Evolutionary conservation across 2,329 filamentous ascomycete species (phyloP).

Genomic region (Bipolaris victoriae): DNA sequence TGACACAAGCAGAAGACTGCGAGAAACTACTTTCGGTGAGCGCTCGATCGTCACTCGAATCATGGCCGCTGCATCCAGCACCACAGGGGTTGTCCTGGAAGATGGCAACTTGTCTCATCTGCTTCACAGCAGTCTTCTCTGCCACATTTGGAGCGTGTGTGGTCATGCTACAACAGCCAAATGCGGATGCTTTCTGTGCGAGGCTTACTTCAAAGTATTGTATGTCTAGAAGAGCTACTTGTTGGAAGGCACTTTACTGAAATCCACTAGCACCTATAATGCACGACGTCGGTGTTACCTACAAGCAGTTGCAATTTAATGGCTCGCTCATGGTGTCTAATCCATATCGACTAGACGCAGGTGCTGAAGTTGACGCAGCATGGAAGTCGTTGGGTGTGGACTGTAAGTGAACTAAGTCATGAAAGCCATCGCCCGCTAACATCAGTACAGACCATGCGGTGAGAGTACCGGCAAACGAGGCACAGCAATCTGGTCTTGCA

Average conservation of each 20-base stretch:
- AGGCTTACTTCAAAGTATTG: slow-evolving; percentile 43
- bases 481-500: slow-evolving; percentile 57
- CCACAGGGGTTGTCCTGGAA: background rate
- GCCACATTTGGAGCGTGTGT: slow-evolving; percentile 31
- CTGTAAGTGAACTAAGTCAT: slow-evolving; percentile 46
- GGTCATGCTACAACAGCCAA: slow-evolving; percentile 16
- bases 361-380: slow-evolving; percentile 63
- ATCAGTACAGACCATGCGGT: slow-evolving; percentile 43
- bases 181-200: slow-evolving; percentile 38
- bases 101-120: background rate
- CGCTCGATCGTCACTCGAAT: background rate
- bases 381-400: slow-evolving; percentile 62
- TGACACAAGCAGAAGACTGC: background rate
- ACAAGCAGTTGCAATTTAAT: slow-evolving; percentile 57
- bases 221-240: slow-evolving; percentile 19
- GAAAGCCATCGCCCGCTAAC: background rate
- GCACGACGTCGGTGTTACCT: slow-evolving; percentile 52
- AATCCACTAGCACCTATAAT: slow-evolving; percentile 37
- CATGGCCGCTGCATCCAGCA: background rate
- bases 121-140: slow-evolving; percentile 29
- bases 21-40: slow-evolving; percentile 1
- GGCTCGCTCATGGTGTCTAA: slow-evolving; percentile 63
- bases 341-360: slow-evolving; percentile 58
- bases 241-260: background rate
- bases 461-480: slow-evolving; percentile 58